phyloP scores from a whole-genome alignment of 441 rosid species.

The Gossypium lobatum region DNA sequence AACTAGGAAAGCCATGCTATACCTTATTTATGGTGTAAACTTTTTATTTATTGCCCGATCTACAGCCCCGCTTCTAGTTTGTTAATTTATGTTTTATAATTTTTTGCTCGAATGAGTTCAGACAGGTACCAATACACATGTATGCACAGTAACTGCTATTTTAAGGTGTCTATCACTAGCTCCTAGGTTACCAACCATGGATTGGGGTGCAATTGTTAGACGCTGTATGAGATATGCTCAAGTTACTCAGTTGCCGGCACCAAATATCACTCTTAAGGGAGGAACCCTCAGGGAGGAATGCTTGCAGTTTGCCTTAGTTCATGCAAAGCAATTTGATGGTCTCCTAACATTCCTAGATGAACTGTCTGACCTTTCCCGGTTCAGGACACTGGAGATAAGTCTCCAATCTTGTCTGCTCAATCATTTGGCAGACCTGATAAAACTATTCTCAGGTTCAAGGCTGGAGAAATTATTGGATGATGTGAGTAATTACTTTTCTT shows the following conservation, averaged over 20 bases:
- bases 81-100: slow-evolving; percentile 13
- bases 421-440: slow-evolving; percentile 56
- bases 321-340: slow-evolving; percentile 59
- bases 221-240: slow-evolving; percentile 75
- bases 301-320: slow-evolving; percentile 57
- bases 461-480: slow-evolving; percentile 67
- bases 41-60: background rate
- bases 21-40: background rate
- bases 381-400: slow-evolving; percentile 53
- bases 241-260: slow-evolving; percentile 24
- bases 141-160: slow-evolving; percentile 40
- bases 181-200: slow-evolving; percentile 74
- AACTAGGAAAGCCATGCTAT: background rate
- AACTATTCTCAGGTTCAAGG: slow-evolving; percentile 75
- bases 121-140: slow-evolving; percentile 29
- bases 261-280: slow-evolving; percentile 34
- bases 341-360: slow-evolving; percentile 74
- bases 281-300: slow-evolving; percentile 66
- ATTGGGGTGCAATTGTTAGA: slow-evolving; percentile 77
- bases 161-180: slow-evolving; percentile 81
- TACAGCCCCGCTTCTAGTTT: slow-evolving; percentile 3
- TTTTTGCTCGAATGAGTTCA: slow-evolving; percentile 29
- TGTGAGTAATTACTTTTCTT: slow-evolving; percentile 42
- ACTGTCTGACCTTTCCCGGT: slow-evolving; percentile 65
- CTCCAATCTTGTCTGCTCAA: slow-evolving; percentile 59